Base-by-base conservation (phyloP, 495 filamentous ascomycete genomes). In the Pseudevernia furfuracea region DNA sequence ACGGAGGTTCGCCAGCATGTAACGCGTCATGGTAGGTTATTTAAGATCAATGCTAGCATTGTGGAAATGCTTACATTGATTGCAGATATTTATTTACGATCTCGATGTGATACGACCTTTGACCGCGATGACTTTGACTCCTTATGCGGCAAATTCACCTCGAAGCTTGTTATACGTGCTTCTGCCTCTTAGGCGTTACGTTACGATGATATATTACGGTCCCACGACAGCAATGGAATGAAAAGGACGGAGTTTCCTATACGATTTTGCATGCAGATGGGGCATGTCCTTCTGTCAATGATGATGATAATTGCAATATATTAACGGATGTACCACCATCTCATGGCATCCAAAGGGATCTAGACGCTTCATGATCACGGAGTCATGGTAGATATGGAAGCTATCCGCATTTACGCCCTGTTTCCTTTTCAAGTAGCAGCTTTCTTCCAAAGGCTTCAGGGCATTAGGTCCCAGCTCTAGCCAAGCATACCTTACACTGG, bases 121-220 rank as follows among this genome's bases (percentile, higher is more conserved):
- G 87, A 96, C 78, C 85, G 89, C 68, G 79, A 85, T 67, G 90
- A 96, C 77, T 96, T 96, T 73, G 92, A 96, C 78, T 91, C 86
- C 65, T 78, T 96, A 70, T 93, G 91, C 61, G 95, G 93, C 82
- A 96, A 95, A 80, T 94, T 96, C 77, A 79, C 96, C 61, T 92
- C 90, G 36, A 90, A 93, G 75, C 84, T 96, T 69, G 91, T 96
- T 73, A 95, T 96, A 74, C 92, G 92, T 64, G 89, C 92, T 67
- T 93, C 94, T 77, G 95, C 81, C 73, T 72, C 65, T 65, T 69
- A 65, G 36, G 17, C 17, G 5, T n/a, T 11, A 56, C 34, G 25
- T 28, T 8, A 49, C 58, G 64, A 57, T 14, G 48, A 34, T 55
- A 34, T 34, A 55, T 7, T 32, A 55, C 52, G 28, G 52, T 55